Conservation (phyloP, 805 yeast species). For the Grigorovia humatica region DNA sequence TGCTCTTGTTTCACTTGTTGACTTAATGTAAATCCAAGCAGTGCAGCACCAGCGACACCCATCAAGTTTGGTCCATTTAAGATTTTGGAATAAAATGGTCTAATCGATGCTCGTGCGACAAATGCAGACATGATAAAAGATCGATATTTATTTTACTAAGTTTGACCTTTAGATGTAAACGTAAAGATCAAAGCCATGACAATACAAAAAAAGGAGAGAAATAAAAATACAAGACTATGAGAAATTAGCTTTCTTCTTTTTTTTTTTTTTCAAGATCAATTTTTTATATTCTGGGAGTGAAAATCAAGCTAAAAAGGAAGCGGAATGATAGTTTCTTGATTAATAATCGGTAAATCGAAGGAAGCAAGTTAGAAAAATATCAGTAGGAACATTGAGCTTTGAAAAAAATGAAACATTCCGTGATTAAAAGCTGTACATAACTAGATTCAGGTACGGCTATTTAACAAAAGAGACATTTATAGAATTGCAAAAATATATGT, state of each 20-base stretch:
- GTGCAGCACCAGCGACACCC: slow-evolving; percentile 24
- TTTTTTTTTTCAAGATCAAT: too few species aligned
- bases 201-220: too few species aligned
- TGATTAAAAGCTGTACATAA: too few species aligned
- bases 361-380: neutral
- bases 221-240: too few species aligned
- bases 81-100: neutral
- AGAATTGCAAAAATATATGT: too few species aligned
- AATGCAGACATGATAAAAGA: neutral
- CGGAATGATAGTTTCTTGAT: neutral
- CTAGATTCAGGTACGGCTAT: too few species aligned
- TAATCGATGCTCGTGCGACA: neutral
- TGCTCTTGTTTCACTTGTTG: slow-evolving; percentile 9
- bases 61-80: neutral
- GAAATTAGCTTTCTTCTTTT: too few species aligned
- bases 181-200: neutral
- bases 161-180: too few species aligned
- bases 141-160: too few species aligned
- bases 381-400: too few species aligned
- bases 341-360: neutral
- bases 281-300: neutral
- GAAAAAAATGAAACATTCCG: too few species aligned
- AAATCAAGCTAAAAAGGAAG: neutral
- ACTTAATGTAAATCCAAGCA: slow-evolving; percentile 23
- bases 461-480: too few species aligned